Evolutionary conservation across 106 monocot species (phyloP).

Genomic region (Acorus gramineus): DNA sequence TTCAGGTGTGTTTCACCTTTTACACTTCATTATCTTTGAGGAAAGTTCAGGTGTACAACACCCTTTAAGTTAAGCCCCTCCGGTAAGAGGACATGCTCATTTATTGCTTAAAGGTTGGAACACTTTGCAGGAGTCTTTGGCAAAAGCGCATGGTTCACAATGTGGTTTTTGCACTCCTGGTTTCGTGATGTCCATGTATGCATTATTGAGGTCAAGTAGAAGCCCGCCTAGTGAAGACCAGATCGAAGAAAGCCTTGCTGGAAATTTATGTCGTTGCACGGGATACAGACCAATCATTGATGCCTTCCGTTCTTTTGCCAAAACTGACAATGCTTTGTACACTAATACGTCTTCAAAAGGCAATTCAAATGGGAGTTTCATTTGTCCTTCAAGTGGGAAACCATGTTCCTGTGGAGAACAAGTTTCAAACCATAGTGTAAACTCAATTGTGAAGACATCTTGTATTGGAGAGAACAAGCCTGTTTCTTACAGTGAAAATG

Average conservation of each 20-base stretch:
- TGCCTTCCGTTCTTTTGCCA: constrained; percentile 89
- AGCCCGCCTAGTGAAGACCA: constrained; percentile 63
- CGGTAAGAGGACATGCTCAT: too few relatives aligned
- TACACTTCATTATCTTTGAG: too few relatives aligned
- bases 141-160: constrained; percentile 86
- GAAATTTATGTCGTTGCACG: constrained; percentile 97
- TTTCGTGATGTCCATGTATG: constrained; percentile 99
- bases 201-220: constrained; percentile 78
- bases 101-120: too few relatives aligned
- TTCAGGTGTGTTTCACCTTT: constrained; percentile 44
- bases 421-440: constrained; percentile 10
- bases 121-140: constrained; percentile 59
- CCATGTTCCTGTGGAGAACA: constrained; percentile 70
- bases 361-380: constrained; percentile 14
- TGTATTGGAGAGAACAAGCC: constrained; percentile 9
- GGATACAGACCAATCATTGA: constrained; percentile 95
- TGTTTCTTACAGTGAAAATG: constrained; percentile 49
- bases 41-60: too few relatives aligned
- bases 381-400: constrained; percentile 86
- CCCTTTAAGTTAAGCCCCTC: too few relatives aligned
- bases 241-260: constrained; percentile 88
- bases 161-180: constrained; percentile 99
- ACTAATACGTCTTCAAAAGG: constrained; percentile 26
- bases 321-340: constrained; percentile 69
- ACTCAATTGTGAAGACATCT: constrained; percentile 2